Evolutionary conservation across 2,329 filamentous ascomycete species (phyloP), one percentile per base, ranked within the genome.

Genomic region (Penicillium sp.): DNA sequence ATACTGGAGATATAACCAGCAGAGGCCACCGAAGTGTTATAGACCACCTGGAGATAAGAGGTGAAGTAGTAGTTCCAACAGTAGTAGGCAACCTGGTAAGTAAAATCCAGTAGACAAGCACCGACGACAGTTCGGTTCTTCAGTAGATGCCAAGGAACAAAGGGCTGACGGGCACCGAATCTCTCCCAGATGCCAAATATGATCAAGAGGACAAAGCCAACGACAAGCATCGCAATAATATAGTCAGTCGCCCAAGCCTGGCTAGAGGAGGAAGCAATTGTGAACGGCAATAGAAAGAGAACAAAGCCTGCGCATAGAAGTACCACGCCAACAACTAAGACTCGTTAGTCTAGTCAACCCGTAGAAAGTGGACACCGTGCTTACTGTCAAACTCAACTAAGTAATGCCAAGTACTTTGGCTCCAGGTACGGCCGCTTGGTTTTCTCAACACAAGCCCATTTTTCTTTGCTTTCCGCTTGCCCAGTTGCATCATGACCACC

Each of bases 231-330:
- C 25, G 71, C 70, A 48, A 84, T 77, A 53, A 83, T 77, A 16
- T 77, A 62, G n/a, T 75, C 69, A 3, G 76, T 73, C 8, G 64
- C 63, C 77, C 77, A 81, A 11, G 68, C 66, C 4, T 72, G 55
- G 13, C 64, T 57, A 11, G 75, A 69, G 8, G 63, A 66, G 19
- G 56, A 49, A 50, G 76, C 72, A 11, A 89, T 77, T 35, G 75
- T 83, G 71, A 90, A 86, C 0, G 87, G 83, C 21, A 90, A 77
- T 3, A 89, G 77, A 68, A 89, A 83, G 4, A 89, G 73, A 1
- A 83, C 78, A 65, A 88, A 81, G 0, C 85, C 87, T 2, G 74
- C 77, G 13, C 80, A 79, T 48, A 88, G 75, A 1, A 89, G 74
- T 21, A 88, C 57, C 21, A 87, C 76, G 16, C 87, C 86, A 16